These are phyloP conservation scores for Exophiala xenobiotica DNA, from an alignment of 2,329 filamentous ascomycete species.

Conservation along the genomic window DNA sequence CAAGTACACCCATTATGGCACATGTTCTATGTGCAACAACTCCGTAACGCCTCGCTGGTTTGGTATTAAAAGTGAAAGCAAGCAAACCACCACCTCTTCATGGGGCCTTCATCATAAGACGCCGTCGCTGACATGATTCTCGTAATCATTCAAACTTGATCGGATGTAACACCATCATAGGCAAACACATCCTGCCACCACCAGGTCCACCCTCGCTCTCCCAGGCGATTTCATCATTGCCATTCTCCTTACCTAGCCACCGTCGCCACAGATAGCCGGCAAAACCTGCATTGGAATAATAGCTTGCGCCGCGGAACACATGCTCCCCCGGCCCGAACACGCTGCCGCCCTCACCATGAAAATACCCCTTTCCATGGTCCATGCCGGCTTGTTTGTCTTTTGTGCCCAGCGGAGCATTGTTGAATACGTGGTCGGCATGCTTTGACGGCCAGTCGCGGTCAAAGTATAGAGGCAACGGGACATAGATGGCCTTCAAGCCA, in stretches of 20 bases:
- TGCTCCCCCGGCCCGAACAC: constrained; percentile 56
- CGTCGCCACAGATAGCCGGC: constrained; percentile 56
- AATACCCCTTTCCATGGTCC: constrained; percentile 35
- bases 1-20: too few relatives aligned
- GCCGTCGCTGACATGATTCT: not conserved
- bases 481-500: constrained; percentile 73
- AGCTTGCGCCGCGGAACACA: constrained; percentile 54
- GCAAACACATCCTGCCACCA: constrained; percentile 31
- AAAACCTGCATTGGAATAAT: constrained; percentile 56
- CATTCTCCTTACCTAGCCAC: constrained; percentile 49
- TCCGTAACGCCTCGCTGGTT: too few relatives aligned
- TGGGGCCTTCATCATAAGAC: too few relatives aligned
- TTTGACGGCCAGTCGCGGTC: constrained; percentile 56
- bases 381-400: constrained; percentile 49
- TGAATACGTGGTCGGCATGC: constrained; percentile 57
- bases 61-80: too few relatives aligned
- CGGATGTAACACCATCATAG: constrained; percentile 32
- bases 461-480: constrained; percentile 57
- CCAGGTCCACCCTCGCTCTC: constrained; percentile 18
- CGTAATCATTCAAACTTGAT: constrained; percentile 27
- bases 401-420: constrained; percentile 52
- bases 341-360: constrained; percentile 38
- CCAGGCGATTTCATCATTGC: constrained; percentile 24
- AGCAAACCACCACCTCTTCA: too few relatives aligned
- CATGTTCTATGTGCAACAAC: too few relatives aligned